Base-by-base conservation (phyloP, 2,329 filamentous ascomycete species). In the Chaetomium olivaceum region DNA sequence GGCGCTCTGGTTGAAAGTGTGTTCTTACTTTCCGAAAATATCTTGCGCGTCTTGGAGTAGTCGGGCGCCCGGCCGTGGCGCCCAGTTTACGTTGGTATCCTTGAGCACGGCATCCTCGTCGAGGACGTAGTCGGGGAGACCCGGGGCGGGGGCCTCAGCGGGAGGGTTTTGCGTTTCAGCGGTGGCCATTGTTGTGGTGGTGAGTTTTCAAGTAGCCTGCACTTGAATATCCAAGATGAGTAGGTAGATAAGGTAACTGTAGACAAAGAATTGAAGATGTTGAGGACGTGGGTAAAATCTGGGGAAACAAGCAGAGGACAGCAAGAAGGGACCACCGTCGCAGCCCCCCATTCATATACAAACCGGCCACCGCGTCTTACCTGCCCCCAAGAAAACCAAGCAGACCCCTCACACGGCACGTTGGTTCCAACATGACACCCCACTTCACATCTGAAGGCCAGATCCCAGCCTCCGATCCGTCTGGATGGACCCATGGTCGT, bases 21-120 rank as follows among this genome's bases (percentile, higher is more conserved):
- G 8, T 3, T 75, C 82, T 76, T 75, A 89, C 87, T 86, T 71
- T 87, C 79, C 68, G 79, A 77, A 74, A 81, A 90, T 52, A 86
- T 80, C 64, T 83, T 81, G 46, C 88, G 80, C 2, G 87, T 90
- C 73, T 87, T 88, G 46, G 80, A 81, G 74, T 90, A 90, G 73
- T 90, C 87, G 1, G 88, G 88, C 50, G 85, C 80, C 62, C 77
- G 76, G 11, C 85, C 85, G 75, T 88, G 85, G 55, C 87, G 79
- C 87, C 87, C 87, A 90, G 62, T 80, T 78, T 12, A 82, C 84
- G 12, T 81, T 75, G 52, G 48, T 52, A 57, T 87, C 85, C 60
- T 81, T 80, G 59, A 87, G 78, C 55, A 87, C 84, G 27, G 86
- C 85, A 73, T 88, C 82, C 0, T 84, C 81, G 68, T 86, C 82